Conservation (phyloP, 2,329 filamentous ascomycete species). For the Septoria linicola region DNA sequence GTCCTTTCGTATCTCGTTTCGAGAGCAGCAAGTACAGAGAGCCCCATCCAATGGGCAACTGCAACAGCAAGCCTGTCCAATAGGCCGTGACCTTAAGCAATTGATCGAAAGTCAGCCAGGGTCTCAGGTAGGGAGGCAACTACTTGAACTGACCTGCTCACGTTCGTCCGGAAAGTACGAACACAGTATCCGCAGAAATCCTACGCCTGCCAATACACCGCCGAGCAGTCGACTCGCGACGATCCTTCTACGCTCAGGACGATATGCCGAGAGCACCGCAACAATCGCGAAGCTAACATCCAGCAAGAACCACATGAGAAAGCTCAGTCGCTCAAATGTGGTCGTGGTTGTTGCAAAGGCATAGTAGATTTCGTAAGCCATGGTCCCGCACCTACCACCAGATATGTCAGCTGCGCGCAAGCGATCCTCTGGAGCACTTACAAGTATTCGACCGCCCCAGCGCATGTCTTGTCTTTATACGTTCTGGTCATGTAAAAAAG, state of each 20-base stretch:
- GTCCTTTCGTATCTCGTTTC: slow-evolving; percentile 39
- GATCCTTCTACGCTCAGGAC: slow-evolving; percentile 23
- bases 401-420: not conserved
- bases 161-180: slow-evolving; percentile 40
- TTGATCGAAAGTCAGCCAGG: no score
- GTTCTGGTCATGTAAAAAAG: slow-evolving; percentile 43
- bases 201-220: slow-evolving; percentile 35
- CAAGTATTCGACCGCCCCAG: slow-evolving; percentile 36
- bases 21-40: slow-evolving; percentile 36
- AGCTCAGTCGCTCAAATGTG: slow-evolving; percentile 38
- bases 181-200: slow-evolving; percentile 34
- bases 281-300: slow-evolving; percentile 40
- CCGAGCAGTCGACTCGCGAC: slow-evolving; percentile 33
- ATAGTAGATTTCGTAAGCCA: slow-evolving; percentile 46
- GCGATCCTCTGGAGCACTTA: slow-evolving; percentile 9
- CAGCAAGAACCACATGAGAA: slow-evolving; percentile 42
- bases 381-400: slow-evolving; percentile 26
- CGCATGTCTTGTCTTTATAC: slow-evolving; percentile 38
- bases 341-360: slow-evolving; percentile 40
- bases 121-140: no score
- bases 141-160: slow-evolving; percentile 43
- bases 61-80: slow-evolving; percentile 41
- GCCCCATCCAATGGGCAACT: slow-evolving; percentile 43
- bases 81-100: no score
- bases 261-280: slow-evolving; percentile 37